phyloP scores from a whole-genome alignment of 352 stramenopile species.

The Chrysophaeum taylorii region DNA sequence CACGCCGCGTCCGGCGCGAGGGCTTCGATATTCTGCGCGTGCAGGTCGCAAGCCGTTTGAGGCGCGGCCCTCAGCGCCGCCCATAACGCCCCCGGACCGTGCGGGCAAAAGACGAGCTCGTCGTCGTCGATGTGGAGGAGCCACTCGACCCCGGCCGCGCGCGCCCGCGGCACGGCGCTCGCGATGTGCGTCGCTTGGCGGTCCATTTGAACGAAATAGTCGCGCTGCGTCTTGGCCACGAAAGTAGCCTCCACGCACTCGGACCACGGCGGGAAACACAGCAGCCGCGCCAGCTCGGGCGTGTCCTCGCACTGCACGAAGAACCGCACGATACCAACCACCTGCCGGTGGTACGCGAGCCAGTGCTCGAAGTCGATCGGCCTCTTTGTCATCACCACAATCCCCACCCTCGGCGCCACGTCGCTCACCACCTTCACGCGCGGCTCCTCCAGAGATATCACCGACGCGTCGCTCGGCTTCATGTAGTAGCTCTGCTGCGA shows the following conservation, averaged over 20 bases:
- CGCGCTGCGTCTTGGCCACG: slow-evolving; percentile 1
- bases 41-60: neutral
- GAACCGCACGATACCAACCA: neutral
- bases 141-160: neutral
- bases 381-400: slow-evolving; percentile 7
- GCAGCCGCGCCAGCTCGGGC: slow-evolving; percentile 2
- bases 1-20: neutral
- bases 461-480: neutral
- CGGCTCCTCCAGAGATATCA: neutral
- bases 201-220: slow-evolving; percentile 17
- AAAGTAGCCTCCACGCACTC: slow-evolving; percentile 4
- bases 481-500: neutral
- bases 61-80: neutral
- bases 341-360: neutral
- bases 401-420: neutral
- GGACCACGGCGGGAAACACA: neutral
- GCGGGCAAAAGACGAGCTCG: neutral
- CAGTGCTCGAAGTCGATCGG: slow-evolving; percentile 4
- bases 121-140: slow-evolving; percentile 12
- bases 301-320: slow-evolving; percentile 5
- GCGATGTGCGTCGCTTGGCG: slow-evolving; percentile 5
- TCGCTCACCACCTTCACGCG: neutral
- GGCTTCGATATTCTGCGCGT: neutral
- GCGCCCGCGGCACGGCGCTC: neutral
- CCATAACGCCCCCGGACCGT: neutral